Evolutionary conservation across 2,329 filamentous ascomycete species (phyloP).

Genomic region (Whalleya microplaca): DNA sequence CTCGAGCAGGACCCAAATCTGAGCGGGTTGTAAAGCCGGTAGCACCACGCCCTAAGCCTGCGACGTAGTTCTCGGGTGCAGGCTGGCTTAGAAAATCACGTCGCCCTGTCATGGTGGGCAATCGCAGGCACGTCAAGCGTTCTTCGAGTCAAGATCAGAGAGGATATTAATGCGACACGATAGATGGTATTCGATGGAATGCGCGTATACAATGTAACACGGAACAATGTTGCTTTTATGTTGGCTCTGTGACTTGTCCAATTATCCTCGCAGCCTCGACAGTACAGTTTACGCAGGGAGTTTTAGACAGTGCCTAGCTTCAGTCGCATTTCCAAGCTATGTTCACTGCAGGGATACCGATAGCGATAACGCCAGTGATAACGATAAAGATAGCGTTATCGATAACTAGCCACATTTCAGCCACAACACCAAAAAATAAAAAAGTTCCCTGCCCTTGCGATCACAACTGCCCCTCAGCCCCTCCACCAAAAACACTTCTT

Average conservation of each 20-base stretch:
- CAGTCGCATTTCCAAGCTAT: too few species aligned
- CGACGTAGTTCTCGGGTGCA: slow-evolving; percentile 86
- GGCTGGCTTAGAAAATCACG: slow-evolving; percentile 87
- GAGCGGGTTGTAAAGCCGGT: slow-evolving; percentile 98
- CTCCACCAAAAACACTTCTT: slow-evolving; percentile 2
- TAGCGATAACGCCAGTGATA: slow-evolving; percentile 8
- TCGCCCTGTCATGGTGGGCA: slow-evolving; percentile 60
- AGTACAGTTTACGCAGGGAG: too few species aligned
- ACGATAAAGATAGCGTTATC: slow-evolving; percentile 12
- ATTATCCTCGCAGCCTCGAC: slow-evolving; percentile 7
- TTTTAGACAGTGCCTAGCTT: too few species aligned
- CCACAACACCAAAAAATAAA: slow-evolving; percentile 21
- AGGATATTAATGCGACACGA: background rate
- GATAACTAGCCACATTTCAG: slow-evolving; percentile 6
- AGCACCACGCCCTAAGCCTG: slow-evolving; percentile 94
- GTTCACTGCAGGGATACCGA: slow-evolving; percentile 7
- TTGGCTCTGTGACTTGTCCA: background rate
- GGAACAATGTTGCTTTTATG: background rate
- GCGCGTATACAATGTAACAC: background rate
- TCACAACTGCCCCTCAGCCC: slow-evolving; percentile 20
- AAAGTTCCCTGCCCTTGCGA: slow-evolving; percentile 8
- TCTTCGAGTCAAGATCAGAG: background rate
- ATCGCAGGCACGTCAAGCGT: background rate
- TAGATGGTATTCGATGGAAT: background rate
- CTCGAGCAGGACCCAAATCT: slow-evolving; percentile 90